phyloP scores from a whole-genome alignment of 2,329 filamentous ascomycete genomes.

The Ascochyta clinopodiicola region DNA sequence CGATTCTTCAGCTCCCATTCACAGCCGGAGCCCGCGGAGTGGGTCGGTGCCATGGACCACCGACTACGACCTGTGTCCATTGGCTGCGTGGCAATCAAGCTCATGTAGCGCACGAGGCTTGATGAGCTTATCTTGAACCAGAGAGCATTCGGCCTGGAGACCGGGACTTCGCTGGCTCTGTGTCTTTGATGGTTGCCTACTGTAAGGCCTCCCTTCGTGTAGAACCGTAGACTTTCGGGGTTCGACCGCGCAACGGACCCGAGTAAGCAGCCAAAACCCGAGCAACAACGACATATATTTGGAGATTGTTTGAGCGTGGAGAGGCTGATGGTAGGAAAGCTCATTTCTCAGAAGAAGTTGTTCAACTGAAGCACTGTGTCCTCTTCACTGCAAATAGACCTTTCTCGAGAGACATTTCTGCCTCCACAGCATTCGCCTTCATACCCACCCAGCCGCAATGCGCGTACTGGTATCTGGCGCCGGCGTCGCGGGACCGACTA shows the following conservation, averaged over 20 bases:
- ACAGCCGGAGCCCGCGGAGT: background rate
- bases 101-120: background rate
- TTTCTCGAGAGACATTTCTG: too few species aligned
- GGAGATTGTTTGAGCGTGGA: background rate
- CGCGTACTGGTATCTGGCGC: conserved; percentile 45
- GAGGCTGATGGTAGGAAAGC: too few species aligned
- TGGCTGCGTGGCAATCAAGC: background rate
- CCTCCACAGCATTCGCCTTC: background rate
- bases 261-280: background rate
- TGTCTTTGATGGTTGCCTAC: background rate
- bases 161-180: background rate
- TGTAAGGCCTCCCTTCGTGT: background rate
- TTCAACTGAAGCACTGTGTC: too few species aligned
- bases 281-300: conserved; percentile 1
- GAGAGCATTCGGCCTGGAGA: background rate
- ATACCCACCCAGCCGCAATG: conserved; percentile 17
- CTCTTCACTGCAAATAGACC: too few species aligned
- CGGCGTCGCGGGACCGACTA: conserved; percentile 47
- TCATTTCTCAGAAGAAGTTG: too few species aligned
- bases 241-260: conserved; percentile 1
- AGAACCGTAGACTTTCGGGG: background rate
- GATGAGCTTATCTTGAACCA: conserved; percentile 6
- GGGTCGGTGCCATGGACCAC: background rate
- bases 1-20: background rate
- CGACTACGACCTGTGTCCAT: background rate